Evolutionary conservation across 2,329 filamentous ascomycete genomes (phyloP).

Genomic region (Dendryphion nanum): DNA sequence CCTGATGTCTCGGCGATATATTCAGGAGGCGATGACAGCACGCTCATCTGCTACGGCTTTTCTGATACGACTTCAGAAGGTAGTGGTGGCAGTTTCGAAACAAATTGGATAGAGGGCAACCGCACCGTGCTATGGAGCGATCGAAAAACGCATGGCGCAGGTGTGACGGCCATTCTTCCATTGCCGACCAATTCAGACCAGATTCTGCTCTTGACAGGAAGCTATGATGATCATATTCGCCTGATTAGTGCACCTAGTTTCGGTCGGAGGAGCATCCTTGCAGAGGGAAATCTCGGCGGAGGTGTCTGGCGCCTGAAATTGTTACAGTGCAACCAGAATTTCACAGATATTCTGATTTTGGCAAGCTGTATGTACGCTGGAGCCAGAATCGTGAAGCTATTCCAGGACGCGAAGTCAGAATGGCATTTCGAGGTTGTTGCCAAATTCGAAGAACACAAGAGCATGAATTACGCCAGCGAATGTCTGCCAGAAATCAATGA

Average conservation of each 20-base stretch:
- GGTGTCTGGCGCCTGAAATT: conserved; percentile 86
- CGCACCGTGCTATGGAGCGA: conserved; percentile 42
- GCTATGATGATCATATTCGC: conserved; percentile 83
- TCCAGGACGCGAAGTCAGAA: conserved; percentile 20
- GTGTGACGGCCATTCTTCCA: conserved; percentile 83
- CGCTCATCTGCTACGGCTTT: conserved; percentile 44
- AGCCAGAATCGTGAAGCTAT: conserved; percentile 60
- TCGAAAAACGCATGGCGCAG: conserved; percentile 68
- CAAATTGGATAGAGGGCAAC: background rate
- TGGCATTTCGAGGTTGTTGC: conserved; percentile 67
- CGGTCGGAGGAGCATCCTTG: conserved; percentile 54
- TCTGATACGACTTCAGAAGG: background rate
- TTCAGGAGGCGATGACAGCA: conserved; percentile 75
- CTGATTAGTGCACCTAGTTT: conserved; percentile 52
- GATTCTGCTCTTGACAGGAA: conserved; percentile 74
- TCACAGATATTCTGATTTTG: conserved; percentile 42
- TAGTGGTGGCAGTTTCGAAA: too few relatives aligned
- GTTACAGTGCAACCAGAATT: conserved; percentile 31
- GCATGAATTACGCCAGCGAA: conserved; percentile 93
- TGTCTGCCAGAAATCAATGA: conserved; percentile 47
- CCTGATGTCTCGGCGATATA: conserved; percentile 49
- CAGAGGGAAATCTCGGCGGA: conserved; percentile 66
- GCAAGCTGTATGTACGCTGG: conserved; percentile 96
- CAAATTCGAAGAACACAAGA: conserved; percentile 80
- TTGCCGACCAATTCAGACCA: conserved; percentile 49